These are phyloP conservation scores for Scutellaria galericulata DNA, from an alignment of 257 asterid species.

Conservation along the genomic window DNA sequence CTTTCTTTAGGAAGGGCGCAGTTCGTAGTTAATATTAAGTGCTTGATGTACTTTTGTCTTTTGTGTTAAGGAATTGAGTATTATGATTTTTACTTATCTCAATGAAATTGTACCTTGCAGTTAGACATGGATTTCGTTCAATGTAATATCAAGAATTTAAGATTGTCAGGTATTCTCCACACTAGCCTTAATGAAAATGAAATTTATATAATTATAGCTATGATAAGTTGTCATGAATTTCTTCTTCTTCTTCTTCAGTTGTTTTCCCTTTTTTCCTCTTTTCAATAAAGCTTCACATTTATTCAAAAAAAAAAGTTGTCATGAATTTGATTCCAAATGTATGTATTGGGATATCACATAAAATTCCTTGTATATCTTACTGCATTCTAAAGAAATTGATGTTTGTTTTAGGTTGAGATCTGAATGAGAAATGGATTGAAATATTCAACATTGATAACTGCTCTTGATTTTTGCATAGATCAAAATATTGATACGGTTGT, in stretches of 20 bases:
- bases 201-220: not conserved
- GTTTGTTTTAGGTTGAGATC: not conserved
- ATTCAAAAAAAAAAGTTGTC: too few relatives aligned
- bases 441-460: slow-evolving; percentile 19
- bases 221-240: not conserved
- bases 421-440: slow-evolving; percentile 16
- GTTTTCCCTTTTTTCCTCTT: too few relatives aligned
- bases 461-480: slow-evolving; percentile 49
- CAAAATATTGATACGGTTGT: slow-evolving; percentile 74
- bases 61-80: not conserved
- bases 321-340: not conserved
- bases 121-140: slow-evolving; percentile 27
- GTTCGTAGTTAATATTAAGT: not conserved
- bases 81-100: slow-evolving; percentile 5
- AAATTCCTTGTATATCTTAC: not conserved
- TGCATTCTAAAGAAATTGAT: not conserved
- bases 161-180: slow-evolving; percentile 63
- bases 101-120: not conserved
- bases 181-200: not conserved
- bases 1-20: not conserved
- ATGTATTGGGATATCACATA: not conserved
- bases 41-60: slow-evolving; percentile 27
- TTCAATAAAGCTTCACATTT: too few relatives aligned
- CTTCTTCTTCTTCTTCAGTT: too few relatives aligned
- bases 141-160: slow-evolving; percentile 65